Conservation (phyloP, 108 stramenopile species). For the Cylindrotheca fusiformis region DNA sequence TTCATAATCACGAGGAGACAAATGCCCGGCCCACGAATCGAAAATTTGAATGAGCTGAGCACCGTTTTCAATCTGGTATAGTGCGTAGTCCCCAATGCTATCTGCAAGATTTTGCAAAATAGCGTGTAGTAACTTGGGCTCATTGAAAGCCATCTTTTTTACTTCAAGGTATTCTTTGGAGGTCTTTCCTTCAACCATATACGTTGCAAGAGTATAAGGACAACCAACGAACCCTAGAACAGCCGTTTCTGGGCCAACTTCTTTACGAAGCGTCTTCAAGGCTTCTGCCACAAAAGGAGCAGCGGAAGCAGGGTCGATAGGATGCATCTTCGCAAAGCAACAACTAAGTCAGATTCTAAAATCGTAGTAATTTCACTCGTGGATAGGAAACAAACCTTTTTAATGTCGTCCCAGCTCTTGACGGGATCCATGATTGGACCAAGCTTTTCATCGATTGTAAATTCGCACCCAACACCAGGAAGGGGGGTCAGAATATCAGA, state of each 20-base stretch:
- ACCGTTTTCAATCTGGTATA: slow-evolving; percentile 94
- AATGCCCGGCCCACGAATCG: slow-evolving; percentile 97
- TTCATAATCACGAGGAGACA: slow-evolving; percentile 91
- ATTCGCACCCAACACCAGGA: slow-evolving; percentile 97
- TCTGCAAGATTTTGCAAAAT: slow-evolving; percentile 90
- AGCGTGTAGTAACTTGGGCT: slow-evolving; percentile 86
- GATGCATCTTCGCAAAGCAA: slow-evolving; percentile 52
- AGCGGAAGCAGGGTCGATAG: slow-evolving; percentile 77
- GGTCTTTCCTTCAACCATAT: slow-evolving; percentile 96
- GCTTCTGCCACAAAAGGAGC: slow-evolving; percentile 92
- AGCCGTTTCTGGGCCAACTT: slow-evolving; percentile 87
- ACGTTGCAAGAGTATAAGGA: slow-evolving; percentile 98
- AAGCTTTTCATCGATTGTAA: slow-evolving; percentile 90
- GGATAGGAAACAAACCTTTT: slow-evolving; percentile 39
- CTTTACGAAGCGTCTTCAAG: slow-evolving; percentile 80
- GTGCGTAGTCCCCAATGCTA: slow-evolving; percentile 89
- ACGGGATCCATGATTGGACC: slow-evolving; percentile 83
- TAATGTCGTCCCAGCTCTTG: slow-evolving; percentile 68
- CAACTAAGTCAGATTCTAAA: background rate
- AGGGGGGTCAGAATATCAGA: slow-evolving; percentile 97
- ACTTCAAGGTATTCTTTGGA: slow-evolving; percentile 92
- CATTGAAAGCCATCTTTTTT: slow-evolving; percentile 91
- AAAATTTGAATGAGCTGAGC: slow-evolving; percentile 99
- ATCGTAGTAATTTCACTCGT: slow-evolving; percentile 10
- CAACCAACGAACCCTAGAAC: slow-evolving; percentile 98